Percentiles rank a stretch among this genome's conserved stretches.
These are phyloP conservation scores for Blastobotrys terrestris DNA, from an alignment of 805 yeast species.

Conservation along the genomic window DNA sequence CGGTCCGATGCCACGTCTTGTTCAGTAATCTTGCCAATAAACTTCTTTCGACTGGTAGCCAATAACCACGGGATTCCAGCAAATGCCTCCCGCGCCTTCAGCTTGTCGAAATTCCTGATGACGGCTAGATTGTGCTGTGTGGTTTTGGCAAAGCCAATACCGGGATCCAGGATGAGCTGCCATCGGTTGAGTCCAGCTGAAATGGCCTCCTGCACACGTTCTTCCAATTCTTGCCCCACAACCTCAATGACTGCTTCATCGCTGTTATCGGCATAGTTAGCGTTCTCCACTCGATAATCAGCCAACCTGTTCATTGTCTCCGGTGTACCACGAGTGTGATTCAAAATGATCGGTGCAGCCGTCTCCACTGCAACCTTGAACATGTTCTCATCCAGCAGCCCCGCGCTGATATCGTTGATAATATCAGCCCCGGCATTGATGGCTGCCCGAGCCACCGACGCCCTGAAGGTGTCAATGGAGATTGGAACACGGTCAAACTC, in stretches of 20 bases:
- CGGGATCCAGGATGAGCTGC: slow-evolving; percentile 93
- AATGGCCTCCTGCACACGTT: slow-evolving; percentile 50
- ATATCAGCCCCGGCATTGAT: slow-evolving; percentile 80
- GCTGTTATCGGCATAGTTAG: slow-evolving; percentile 19
- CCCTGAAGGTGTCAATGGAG: slow-evolving; percentile 84
- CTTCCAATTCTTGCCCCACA: slow-evolving; percentile 59
- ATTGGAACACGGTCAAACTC: slow-evolving; percentile 42
- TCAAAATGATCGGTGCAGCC: slow-evolving; percentile 67
- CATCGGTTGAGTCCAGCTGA: slow-evolving; percentile 67
- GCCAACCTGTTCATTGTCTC: slow-evolving; percentile 61
- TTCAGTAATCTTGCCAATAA: slow-evolving; percentile 69
- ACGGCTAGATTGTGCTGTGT: slow-evolving; percentile 61
- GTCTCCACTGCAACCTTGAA: slow-evolving; percentile 61
- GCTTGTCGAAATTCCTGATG: slow-evolving; percentile 36
- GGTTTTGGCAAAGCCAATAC: slow-evolving; percentile 91
- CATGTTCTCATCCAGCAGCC: slow-evolving; percentile 60
- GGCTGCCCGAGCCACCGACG: slow-evolving; percentile 64
- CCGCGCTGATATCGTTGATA: slow-evolving; percentile 86
- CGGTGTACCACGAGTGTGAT: slow-evolving; percentile 82
- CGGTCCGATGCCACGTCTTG: slow-evolving; percentile 54
- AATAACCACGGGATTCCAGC: slow-evolving; percentile 58
- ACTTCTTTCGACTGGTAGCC: slow-evolving; percentile 86
- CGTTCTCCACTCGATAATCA: slow-evolving; percentile 38
- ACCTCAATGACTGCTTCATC: slow-evolving; percentile 42
- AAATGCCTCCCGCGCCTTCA: slow-evolving; percentile 20